phyloP scores from a whole-genome alignment of 257 asterid genomes.

The Ilex aquifolium region DNA sequence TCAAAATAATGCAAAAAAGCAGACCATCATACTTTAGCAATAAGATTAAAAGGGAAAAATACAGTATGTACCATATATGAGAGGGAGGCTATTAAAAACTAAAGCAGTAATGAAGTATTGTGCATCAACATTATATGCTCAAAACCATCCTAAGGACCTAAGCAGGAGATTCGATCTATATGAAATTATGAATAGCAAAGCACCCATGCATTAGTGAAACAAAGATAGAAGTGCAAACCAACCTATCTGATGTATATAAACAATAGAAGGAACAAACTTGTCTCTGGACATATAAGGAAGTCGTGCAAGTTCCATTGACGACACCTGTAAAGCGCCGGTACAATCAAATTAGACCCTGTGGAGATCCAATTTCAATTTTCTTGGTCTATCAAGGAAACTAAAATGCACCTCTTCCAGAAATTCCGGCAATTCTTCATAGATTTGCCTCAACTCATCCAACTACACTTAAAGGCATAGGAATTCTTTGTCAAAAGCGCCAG shows the following conservation, averaged over 20 bases:
- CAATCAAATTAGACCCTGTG: constrained; percentile 12
- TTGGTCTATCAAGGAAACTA: constrained; percentile 16
- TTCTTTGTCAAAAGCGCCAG: constrained; percentile 8
- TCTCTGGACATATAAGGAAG: constrained; percentile 62
- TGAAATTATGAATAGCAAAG: too few species aligned
- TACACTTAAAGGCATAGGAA: constrained; percentile 33
- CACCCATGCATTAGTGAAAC: not conserved
- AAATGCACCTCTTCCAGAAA: constrained; percentile 84
- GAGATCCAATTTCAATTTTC: not conserved
- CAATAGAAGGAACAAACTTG: constrained; percentile 67
- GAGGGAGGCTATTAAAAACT: not conserved
- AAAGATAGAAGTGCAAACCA: constrained; percentile 18
- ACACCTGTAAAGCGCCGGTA: constrained; percentile 51
- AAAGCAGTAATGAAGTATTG: not conserved
- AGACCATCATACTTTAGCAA: not conserved
- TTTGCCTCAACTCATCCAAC: constrained; percentile 98
- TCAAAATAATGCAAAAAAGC: not conserved
- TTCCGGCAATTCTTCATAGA: constrained; percentile 93
- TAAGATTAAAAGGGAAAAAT: not conserved
- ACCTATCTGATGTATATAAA: constrained; percentile 94
- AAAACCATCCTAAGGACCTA: not conserved
- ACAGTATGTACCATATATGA: not conserved
- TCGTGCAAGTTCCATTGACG: constrained; percentile 80
- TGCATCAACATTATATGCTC: not conserved
- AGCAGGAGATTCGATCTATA: not conserved